A percentile compares a stretch with the other conserved stretches of the same genome.
Evolutionary conservation across 352 stramenopile species (phyloP).

Genomic region (Pythium aphanidermatum): DNA sequence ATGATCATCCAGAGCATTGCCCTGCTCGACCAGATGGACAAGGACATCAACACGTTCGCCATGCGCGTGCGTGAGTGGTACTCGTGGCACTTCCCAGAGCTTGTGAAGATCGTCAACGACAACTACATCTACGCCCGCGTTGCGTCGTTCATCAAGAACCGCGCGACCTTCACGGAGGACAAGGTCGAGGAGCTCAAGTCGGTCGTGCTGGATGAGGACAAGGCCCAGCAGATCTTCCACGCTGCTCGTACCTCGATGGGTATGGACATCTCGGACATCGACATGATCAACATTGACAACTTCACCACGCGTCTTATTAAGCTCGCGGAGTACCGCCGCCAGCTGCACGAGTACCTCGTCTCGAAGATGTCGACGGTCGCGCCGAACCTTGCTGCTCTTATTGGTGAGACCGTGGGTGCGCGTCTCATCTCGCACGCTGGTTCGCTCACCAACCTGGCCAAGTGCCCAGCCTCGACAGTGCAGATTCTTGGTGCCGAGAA

Average conservation of each 20-base stretch:
- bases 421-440: constrained; percentile 99
- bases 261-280: constrained; percentile 98
- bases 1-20: constrained; percentile 99
- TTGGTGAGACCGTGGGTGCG: constrained; percentile 98
- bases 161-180: constrained; percentile 71
- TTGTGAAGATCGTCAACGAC: constrained; percentile 99
- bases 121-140: constrained; percentile 99
- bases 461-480: constrained; percentile 99
- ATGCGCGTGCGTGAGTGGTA: constrained; percentile 99
- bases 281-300: constrained; percentile 99
- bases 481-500: constrained; percentile 99
- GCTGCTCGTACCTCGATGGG: constrained; percentile 97
- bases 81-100: constrained; percentile 99
- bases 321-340: constrained; percentile 97
- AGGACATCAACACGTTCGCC: constrained; percentile 99
- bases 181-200: constrained; percentile 77
- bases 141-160: constrained; percentile 96
- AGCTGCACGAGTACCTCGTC: constrained; percentile 92
- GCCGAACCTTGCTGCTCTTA: constrained; percentile 97
- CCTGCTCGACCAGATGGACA: constrained; percentile 99
- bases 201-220: constrained; percentile 97
- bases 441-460: constrained; percentile 98
- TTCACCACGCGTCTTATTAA: constrained; percentile 99
- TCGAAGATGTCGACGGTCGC: constrained; percentile 98
- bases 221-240: constrained; percentile 93